Conservation (phyloP, 2,329 filamentous ascomycete genomes). For the Colletotrichum horii region DNA sequence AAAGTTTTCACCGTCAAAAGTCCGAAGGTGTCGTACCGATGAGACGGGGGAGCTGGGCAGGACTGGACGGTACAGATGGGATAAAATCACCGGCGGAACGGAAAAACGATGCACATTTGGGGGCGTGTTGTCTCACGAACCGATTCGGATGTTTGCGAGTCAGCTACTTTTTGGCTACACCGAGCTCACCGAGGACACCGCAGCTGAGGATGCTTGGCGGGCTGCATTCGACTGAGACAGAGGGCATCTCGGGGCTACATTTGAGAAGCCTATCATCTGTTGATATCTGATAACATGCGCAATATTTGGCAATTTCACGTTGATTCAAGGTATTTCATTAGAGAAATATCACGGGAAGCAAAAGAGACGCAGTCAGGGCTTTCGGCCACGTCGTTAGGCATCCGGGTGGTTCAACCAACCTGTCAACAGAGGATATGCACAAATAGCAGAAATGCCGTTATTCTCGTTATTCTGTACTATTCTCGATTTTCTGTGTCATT, state of each 20-base stretch:
- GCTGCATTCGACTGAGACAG: background rate
- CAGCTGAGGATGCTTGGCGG: background rate
- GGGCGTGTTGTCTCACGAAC: background rate
- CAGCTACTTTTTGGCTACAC: background rate
- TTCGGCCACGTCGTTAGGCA: too few relatives aligned
- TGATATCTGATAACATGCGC: background rate
- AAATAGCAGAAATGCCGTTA: background rate
- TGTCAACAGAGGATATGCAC: background rate
- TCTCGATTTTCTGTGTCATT: background rate
- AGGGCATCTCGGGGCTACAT: background rate
- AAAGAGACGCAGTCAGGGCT: too few relatives aligned
- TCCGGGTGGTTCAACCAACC: too few relatives aligned
- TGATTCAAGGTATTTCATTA: background rate
- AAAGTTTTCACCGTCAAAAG: background rate
- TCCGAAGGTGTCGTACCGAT: background rate
- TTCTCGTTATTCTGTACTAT: background rate
- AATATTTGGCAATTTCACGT: background rate
- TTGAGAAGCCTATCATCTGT: background rate
- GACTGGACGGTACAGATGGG: background rate
- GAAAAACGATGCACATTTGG: conserved; percentile 9
- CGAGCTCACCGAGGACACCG: background rate
- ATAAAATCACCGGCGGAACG: conserved; percentile 5
- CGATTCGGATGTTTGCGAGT: conserved; percentile 5
- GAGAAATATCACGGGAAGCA: too few relatives aligned
- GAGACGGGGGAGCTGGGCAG: background rate